A percentile compares a stretch with the other conserved stretches of the same genome.
phyloP scores from a whole-genome alignment of 2,329 filamentous ascomycete genomes.

The Colletotrichum graminicola region DNA sequence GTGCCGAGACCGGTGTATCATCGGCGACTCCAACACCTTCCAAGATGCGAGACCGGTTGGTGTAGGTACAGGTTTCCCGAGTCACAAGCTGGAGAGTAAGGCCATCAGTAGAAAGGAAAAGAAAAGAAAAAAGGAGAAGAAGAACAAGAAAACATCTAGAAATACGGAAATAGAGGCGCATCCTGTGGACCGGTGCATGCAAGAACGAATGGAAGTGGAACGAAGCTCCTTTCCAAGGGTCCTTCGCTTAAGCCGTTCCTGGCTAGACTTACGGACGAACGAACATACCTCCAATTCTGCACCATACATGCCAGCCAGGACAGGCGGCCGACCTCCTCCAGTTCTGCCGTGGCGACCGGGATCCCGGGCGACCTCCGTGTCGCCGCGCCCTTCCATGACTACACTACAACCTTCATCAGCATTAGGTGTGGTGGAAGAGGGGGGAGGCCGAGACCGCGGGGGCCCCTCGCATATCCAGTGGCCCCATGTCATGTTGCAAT shows the following conservation, averaged over 20 bases:
- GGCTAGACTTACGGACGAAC: not conserved
- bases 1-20: slow-evolving; percentile 35
- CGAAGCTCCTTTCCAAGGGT: slow-evolving; percentile 11
- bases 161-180: not conserved
- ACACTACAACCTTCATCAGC: not conserved
- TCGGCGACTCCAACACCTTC: not conserved
- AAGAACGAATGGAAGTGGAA: slow-evolving; percentile 17
- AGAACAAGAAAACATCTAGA: too few relatives aligned
- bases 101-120: slow-evolving; percentile 12
- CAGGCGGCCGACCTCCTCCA: not conserved
- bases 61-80: slow-evolving; percentile 15
- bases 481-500: slow-evolving; percentile 10
- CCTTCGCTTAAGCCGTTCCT: not conserved
- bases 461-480: too few relatives aligned
- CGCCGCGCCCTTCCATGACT: not conserved
- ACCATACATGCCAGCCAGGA: not conserved
- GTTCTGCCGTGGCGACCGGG: slow-evolving; percentile 26
- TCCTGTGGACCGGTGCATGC: slow-evolving; percentile 2
- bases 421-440: slow-evolving; percentile 3
- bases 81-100: slow-evolving; percentile 33
- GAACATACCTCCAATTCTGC: not conserved
- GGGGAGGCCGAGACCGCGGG: not conserved
- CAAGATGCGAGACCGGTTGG: slow-evolving; percentile 9
- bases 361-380: slow-evolving; percentile 20
- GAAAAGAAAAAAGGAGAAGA: not conserved